Conservation (phyloP, 805 yeast genomes). For the Metschnikowia proteae region DNA sequence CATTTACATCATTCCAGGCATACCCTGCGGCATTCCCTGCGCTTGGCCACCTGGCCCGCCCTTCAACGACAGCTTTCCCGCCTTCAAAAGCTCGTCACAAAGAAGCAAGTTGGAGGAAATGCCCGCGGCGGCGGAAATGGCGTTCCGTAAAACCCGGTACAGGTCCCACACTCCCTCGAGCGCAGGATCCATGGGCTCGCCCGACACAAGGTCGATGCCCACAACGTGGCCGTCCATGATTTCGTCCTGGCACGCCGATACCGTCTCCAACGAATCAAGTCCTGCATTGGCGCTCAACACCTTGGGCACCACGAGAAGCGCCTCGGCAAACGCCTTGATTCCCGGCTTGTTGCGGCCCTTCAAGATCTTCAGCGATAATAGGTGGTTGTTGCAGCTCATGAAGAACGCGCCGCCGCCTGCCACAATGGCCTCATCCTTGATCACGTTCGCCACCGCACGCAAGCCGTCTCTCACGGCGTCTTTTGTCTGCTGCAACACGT, state of each 20-base stretch:
- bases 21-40: conserved; percentile 17
- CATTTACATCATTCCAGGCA: conserved; percentile 19
- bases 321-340: conserved; percentile 89
- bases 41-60: conserved; percentile 28
- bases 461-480: conserved; percentile 98
- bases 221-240: conserved; percentile 74
- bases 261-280: conserved; percentile 83
- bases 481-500: conserved; percentile 84
- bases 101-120: conserved; percentile 87
- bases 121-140: conserved; percentile 87
- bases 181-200: conserved; percentile 94
- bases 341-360: conserved; percentile 91
- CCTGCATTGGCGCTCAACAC: conserved; percentile 91
- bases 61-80: conserved; percentile 91
- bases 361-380: conserved; percentile 49
- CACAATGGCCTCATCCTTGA: conserved; percentile 77
- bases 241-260: conserved; percentile 87
- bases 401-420: conserved; percentile 99
- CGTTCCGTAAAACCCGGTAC: conserved; percentile 89
- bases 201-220: conserved; percentile 86
- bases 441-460: conserved; percentile 87
- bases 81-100: conserved; percentile 95
- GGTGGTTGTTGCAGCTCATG: conserved; percentile 71
- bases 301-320: conserved; percentile 86
- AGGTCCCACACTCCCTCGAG: conserved; percentile 97